phyloP scores from a whole-genome alignment of 495 filamentous ascomycete species.

The Chaetomium cochliodes region DNA sequence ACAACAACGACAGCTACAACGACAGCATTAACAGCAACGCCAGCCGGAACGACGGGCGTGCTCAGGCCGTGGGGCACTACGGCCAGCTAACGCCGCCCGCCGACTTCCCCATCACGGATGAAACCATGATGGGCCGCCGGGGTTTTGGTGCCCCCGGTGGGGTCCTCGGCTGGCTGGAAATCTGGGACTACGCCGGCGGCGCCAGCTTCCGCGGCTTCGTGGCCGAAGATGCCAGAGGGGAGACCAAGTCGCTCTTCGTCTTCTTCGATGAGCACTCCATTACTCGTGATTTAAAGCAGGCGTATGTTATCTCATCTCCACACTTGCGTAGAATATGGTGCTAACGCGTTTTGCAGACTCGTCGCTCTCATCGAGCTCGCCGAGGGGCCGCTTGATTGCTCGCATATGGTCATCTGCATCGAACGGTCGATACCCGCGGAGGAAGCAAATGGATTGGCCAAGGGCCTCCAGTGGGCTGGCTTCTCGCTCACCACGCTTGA shows the following conservation, averaged over 20 bases:
- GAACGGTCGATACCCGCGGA: slow-evolving; percentile 62
- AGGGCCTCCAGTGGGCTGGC: slow-evolving; percentile 87
- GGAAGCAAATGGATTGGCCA: slow-evolving; percentile 62
- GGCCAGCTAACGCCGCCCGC: slow-evolving; percentile 46
- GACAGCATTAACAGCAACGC: slow-evolving; percentile 10
- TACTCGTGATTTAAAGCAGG: slow-evolving; percentile 77
- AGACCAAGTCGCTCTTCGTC: slow-evolving; percentile 74
- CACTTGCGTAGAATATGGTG: slow-evolving; percentile 15
- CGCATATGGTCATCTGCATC: slow-evolving; percentile 75
- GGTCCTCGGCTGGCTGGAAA: slow-evolving; percentile 61
- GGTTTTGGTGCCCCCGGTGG: slow-evolving; percentile 24
- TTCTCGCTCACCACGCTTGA: slow-evolving; percentile 79
- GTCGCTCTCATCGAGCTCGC: slow-evolving; percentile 91
- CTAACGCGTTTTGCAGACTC: slow-evolving; percentile 54
- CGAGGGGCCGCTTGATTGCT: slow-evolving; percentile 66
- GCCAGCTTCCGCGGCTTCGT: slow-evolving; percentile 83
- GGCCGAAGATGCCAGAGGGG: slow-evolving; percentile 49
- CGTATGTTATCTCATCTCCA: slow-evolving; percentile 55
- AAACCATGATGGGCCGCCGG: slow-evolving; percentile 23
- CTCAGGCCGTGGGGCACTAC: slow-evolving; percentile 30
- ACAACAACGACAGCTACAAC: slow-evolving; percentile 16
- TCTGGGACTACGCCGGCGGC: slow-evolving; percentile 86
- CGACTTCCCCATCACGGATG: slow-evolving; percentile 34
- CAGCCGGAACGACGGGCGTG: slow-evolving; percentile 28
- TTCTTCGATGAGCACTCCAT: slow-evolving; percentile 75